These are phyloP conservation scores for Petasospora rhodanensis DNA, from an alignment of 1,139 yeast genomes.

Conservation along the genomic window DNA sequence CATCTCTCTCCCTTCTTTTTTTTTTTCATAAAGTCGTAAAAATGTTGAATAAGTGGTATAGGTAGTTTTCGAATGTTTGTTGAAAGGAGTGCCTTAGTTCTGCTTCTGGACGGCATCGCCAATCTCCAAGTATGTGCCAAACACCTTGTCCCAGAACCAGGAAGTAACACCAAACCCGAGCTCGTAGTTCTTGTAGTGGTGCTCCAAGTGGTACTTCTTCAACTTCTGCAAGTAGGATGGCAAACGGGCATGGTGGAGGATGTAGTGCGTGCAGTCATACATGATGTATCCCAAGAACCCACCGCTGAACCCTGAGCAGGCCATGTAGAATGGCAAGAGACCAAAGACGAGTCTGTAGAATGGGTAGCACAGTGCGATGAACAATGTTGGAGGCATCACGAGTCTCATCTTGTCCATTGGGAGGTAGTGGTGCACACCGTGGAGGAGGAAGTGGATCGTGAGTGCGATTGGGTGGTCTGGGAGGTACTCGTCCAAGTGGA, in stretches of 20 bases:
- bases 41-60: too few relatives aligned
- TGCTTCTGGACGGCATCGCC: constrained; percentile 16
- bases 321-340: constrained; percentile 53
- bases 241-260: constrained; percentile 79
- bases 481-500: constrained; percentile 82
- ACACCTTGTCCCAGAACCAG: constrained; percentile 88
- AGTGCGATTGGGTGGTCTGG: constrained; percentile 77
- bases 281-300: constrained; percentile 89
- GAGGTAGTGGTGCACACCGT: constrained; percentile 93
- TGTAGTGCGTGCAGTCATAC: constrained; percentile 88
- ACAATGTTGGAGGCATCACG: constrained; percentile 93
- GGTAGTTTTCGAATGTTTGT: too few relatives aligned
- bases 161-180: constrained; percentile 95
- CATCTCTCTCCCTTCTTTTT: too few relatives aligned
- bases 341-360: constrained; percentile 56
- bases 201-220: constrained; percentile 91
- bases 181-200: constrained; percentile 95
- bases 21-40: too few relatives aligned
- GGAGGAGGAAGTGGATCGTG: constrained; percentile 82
- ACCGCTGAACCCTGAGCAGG: constrained; percentile 80
- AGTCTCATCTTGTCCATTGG: constrained; percentile 94
- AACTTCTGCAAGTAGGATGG: constrained; percentile 73
- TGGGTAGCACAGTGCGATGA: constrained; percentile 53
- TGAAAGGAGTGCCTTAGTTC: too few relatives aligned
- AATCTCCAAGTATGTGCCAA: constrained; percentile 59